Evolutionary conservation across 106 monocot genomes (phyloP), one percentile per base, ranked within the genome.

Genomic region (Dactylorhiza incarnata): DNA sequence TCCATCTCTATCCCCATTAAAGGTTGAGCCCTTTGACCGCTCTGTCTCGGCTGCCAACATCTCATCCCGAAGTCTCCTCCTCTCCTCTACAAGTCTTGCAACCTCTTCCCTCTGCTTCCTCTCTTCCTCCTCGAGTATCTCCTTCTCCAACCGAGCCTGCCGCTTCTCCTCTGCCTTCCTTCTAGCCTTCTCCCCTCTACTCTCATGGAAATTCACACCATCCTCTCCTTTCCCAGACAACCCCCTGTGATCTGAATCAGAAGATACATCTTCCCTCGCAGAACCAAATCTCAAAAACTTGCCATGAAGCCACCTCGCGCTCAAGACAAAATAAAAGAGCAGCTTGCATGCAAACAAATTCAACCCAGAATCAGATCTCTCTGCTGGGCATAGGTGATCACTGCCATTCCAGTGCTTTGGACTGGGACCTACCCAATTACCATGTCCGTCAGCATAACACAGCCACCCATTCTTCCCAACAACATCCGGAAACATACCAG

Each of bases 111-210:
- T 83, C 59, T 96, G 96, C 76, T 91, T 96, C 56, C 93, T 89
- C 78, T 96, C 96, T 66, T 96, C 96, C 74, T 91, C 93, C 75
- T 96, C 96, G 20, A 96, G 66, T 89, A 93, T 91, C 73, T 93
- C 90, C 78, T 84, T 96, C 75, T 96, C 96, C 74, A 93, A 70
- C 62, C 87, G 87, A 6, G 96, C 96, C 78, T 82, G 86, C 66
- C 91, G 84, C 82, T 87, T 96, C 79, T 96, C 96, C 78, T 96
- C 93, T 9, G 96, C 93, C 71, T 93, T 96, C 77, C 96, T 89
- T 63, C 81, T 93, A 5, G 93, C 85, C 73, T 91, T 96, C 74
- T 96, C 96, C 9, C 78, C 73, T 52, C 77, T 86, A 58, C 84
- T 96, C 81, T 91, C 91, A 68, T 80, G 88, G 25, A 73, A 86